Evolutionary conservation across 345 rosid species (phyloP).

Genomic region (Salix caprea): DNA sequence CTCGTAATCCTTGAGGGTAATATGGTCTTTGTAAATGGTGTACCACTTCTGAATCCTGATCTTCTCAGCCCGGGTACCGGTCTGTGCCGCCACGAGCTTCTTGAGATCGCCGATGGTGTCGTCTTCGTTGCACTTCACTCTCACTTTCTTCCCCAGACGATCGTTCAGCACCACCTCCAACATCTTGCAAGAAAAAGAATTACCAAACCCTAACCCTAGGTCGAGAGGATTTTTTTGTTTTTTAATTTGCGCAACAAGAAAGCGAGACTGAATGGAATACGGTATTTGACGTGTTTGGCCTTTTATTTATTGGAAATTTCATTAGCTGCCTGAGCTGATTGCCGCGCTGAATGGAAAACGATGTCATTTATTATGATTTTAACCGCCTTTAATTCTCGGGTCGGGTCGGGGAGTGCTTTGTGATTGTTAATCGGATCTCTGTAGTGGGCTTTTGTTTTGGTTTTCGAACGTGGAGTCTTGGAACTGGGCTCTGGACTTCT

Average conservation of each 20-base stretch:
- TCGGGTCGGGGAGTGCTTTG: neutral
- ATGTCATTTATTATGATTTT: neutral
- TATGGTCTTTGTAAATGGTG: slow-evolving; percentile 34
- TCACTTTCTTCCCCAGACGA: slow-evolving; percentile 32
- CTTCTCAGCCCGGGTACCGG: slow-evolving; percentile 45
- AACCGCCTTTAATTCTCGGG: neutral
- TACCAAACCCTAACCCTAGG: neutral
- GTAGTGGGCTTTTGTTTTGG: too few species aligned
- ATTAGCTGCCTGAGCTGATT: neutral
- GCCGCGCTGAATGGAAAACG: neutral
- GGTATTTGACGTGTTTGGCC: neutral
- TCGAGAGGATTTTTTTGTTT: neutral
- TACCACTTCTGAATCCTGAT: slow-evolving; percentile 49
- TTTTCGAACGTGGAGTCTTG: too few species aligned
- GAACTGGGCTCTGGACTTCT: too few species aligned
- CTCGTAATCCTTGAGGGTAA: slow-evolving; percentile 34
- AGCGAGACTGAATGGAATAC: neutral
- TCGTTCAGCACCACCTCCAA: slow-evolving; percentile 41
- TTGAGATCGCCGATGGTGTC: slow-evolving; percentile 39
- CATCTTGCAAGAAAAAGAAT: neutral
- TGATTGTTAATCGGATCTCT: too few species aligned
- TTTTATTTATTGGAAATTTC: neutral
- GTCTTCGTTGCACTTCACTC: slow-evolving; percentile 35
- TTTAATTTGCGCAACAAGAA: neutral
- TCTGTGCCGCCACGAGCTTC: slow-evolving; percentile 42